A percentile compares a stretch with the other conserved stretches of the same genome.
phyloP scores from a whole-genome alignment of 805 yeast species.

The Debaryomyces maramus region DNA sequence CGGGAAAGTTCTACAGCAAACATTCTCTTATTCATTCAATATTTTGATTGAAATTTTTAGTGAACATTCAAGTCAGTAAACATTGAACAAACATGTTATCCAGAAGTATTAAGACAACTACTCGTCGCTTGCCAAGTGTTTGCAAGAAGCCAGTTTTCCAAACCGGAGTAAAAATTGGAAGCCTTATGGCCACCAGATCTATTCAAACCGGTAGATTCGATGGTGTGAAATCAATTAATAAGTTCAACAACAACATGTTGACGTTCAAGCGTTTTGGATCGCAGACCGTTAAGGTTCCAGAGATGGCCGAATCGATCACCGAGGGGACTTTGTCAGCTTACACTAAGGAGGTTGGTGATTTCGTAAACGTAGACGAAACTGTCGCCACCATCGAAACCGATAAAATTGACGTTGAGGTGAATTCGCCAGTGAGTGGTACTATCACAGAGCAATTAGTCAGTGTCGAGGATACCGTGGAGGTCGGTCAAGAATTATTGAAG shows the following conservation, averaged over 20 bases:
- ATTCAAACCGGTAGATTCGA: slow-evolving; percentile 11
- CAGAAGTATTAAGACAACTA: slow-evolving; percentile 29
- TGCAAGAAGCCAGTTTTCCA: slow-evolving; percentile 11
- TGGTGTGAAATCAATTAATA: slow-evolving; percentile 5
- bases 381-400: slow-evolving; percentile 98
- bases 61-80: neutral
- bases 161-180: slow-evolving; percentile 13
- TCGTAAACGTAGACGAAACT: slow-evolving; percentile 80
- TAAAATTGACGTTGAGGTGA: slow-evolving; percentile 96
- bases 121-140: slow-evolving; percentile 27
- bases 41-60: neutral
- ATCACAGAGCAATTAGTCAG: slow-evolving; percentile 77
- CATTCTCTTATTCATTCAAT: neutral
- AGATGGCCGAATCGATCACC: slow-evolving; percentile 97
- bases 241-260: slow-evolving; percentile 12
- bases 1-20: neutral
- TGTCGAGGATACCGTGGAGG: slow-evolving; percentile 91
- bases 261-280: slow-evolving; percentile 40
- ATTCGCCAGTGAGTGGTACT: slow-evolving; percentile 90
- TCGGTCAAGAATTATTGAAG: slow-evolving; percentile 88
- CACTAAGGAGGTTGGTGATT: slow-evolving; percentile 81
- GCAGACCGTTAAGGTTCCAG: slow-evolving; percentile 81
- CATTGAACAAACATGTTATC: slow-evolving; percentile 27
- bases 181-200: slow-evolving; percentile 20
- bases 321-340: slow-evolving; percentile 85